phyloP scores from a whole-genome alignment of 108 stramenopile species.

The Cyclostephanos tholiformis region DNA sequence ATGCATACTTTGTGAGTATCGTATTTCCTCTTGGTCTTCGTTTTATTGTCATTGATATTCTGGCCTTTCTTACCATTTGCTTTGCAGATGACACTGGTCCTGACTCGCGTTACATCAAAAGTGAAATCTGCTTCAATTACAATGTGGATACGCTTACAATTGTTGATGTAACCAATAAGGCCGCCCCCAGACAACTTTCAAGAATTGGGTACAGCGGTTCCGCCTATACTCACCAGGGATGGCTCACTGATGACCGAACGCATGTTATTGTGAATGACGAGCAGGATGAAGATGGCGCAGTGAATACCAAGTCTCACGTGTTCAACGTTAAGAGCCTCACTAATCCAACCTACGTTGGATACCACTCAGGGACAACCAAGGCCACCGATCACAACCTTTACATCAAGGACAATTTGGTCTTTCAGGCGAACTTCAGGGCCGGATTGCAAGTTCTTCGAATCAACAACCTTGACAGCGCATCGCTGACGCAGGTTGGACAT shows the following conservation, averaged over 20 bases:
- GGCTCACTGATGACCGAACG: conserved; percentile 41
- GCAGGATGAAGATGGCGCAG: conserved; percentile 18
- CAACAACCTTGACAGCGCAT: background rate
- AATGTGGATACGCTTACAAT: conserved; percentile 29
- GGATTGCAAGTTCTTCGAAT: conserved; percentile 37
- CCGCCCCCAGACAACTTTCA: background rate
- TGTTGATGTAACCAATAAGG: conserved; percentile 36
- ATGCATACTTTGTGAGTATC: conserved; percentile 33
- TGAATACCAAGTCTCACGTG: conserved; percentile 18
- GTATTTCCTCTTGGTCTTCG: background rate
- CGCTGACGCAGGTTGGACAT: conserved; percentile 25
- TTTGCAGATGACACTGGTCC: conserved; percentile 25
- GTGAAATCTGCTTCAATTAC: conserved; percentile 43
- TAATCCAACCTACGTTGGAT: background rate
- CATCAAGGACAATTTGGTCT: conserved; percentile 24
- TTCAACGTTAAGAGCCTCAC: conserved; percentile 18
- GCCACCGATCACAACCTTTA: conserved; percentile 55
- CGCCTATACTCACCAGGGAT: conserved; percentile 51
- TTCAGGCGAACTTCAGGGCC: conserved; percentile 40
- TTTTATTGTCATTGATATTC: background rate
- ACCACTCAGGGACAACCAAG: conserved; percentile 3
- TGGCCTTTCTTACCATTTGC: background rate
- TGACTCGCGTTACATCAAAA: conserved; percentile 13
- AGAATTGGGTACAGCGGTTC: conserved; percentile 4
- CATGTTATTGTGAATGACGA: conserved; percentile 49